A percentile compares a stretch with the other conserved stretches of the same genome.
Evolutionary conservation across 2,329 filamentous ascomycete genomes (phyloP).

Genomic region (Trichoderma koningii): DNA sequence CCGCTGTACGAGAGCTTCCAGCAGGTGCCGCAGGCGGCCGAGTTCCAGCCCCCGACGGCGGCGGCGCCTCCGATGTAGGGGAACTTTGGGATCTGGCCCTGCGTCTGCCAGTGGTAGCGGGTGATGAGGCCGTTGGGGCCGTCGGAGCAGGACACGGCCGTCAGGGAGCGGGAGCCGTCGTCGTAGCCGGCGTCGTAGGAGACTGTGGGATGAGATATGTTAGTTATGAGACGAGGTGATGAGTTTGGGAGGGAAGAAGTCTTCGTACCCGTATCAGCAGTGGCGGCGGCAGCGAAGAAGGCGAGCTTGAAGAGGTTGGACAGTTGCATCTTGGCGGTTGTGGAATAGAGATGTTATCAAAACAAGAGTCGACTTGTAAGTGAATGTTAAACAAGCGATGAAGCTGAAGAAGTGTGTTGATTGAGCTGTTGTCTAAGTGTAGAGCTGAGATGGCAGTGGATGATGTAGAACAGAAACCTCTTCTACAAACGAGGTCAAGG

Average conservation of each 20-base stretch:
- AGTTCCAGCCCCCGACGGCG: conserved; percentile 59
- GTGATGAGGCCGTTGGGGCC: conserved; percentile 67
- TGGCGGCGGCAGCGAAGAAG: conserved; percentile 41
- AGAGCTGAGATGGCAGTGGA: conserved; percentile 8
- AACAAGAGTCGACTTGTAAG: background rate
- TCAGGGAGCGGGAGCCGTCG: conserved; percentile 56
- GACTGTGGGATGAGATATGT: conserved; percentile 46
- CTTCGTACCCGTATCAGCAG: conserved; percentile 41
- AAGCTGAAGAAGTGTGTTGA: background rate
- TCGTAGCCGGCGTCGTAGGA: conserved; percentile 76
- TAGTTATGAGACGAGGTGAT: conserved; percentile 13
- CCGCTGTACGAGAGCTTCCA: conserved; percentile 57
- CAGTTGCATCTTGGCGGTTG: conserved; percentile 47
- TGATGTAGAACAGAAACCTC: conserved; percentile 4
- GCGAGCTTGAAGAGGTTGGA: conserved; percentile 45
- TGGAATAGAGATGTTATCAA: background rate
- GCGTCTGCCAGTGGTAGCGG: conserved; percentile 59
- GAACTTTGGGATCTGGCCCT: conserved; percentile 54
- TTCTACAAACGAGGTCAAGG: conserved; percentile 2
- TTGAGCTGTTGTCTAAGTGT: background rate
- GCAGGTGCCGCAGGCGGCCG: conserved; percentile 59
- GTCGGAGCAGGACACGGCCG: conserved; percentile 65
- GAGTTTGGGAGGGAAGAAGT: background rate
- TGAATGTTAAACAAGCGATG: background rate
- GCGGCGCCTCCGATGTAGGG: conserved; percentile 58